phyloP scores from a whole-genome alignment of 2,329 filamentous ascomycete species.

The Claviceps sorghi region DNA sequence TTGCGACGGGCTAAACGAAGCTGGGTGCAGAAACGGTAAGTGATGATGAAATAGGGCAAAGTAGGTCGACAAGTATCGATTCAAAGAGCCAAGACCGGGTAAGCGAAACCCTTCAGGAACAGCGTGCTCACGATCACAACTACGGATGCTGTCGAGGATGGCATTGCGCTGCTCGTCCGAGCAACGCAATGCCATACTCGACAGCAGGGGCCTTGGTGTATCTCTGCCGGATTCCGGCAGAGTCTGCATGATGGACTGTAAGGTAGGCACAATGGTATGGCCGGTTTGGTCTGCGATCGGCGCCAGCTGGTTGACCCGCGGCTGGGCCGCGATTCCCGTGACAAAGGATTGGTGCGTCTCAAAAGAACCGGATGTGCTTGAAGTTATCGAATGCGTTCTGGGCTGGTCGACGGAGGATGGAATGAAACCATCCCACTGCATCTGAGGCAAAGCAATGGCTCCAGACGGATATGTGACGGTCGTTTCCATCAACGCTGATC shows the following conservation, averaged over 20 bases:
- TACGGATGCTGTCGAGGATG: constrained; percentile 75
- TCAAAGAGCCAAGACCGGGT: constrained; percentile 64
- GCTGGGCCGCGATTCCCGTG: constrained; percentile 39
- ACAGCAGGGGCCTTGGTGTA: constrained; percentile 56
- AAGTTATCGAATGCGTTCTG: constrained; percentile 61
- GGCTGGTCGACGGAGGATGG: constrained; percentile 53
- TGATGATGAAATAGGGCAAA: constrained; percentile 97
- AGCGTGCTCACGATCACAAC: constrained; percentile 63
- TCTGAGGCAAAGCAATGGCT: constrained; percentile 68
- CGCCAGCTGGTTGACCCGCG: constrained; percentile 48
- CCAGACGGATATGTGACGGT: constrained; percentile 63
- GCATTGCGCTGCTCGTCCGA: constrained; percentile 77
- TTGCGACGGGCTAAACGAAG: constrained; percentile 71
- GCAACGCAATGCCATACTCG: too few relatives aligned
- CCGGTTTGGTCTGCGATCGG: constrained; percentile 50
- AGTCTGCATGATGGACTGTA: constrained; percentile 60
- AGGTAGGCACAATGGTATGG: constrained; percentile 47
- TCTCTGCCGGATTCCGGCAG: constrained; percentile 53
- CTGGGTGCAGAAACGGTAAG: constrained; percentile 84
- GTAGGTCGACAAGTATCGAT: constrained; percentile 88
- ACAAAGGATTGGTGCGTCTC: constrained; percentile 53
- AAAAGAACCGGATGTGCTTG: constrained; percentile 49
- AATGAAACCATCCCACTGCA: constrained; percentile 86
- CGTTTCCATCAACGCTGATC: constrained; percentile 59
- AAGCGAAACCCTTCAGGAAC: constrained; percentile 83